Percentiles rank a stretch among this genome's conserved stretches.
phyloP scores from a whole-genome alignment of 805 yeast genomes.

The Brettanomyces custersianus region DNA sequence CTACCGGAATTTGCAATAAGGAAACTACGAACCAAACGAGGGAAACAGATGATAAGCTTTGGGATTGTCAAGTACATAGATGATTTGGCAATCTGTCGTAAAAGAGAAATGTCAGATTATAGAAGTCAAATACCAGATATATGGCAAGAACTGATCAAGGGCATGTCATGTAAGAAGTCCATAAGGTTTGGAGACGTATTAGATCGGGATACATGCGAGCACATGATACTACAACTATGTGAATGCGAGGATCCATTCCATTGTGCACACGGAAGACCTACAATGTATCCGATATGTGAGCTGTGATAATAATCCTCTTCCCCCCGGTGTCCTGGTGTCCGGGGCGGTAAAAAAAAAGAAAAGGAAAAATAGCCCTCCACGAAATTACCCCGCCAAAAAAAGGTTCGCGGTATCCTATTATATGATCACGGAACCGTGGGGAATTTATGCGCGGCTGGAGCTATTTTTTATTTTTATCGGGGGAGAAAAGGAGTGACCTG shows the following conservation, averaged over 20 bases:
- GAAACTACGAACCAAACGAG: background rate
- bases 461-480: no score
- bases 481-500: no score
- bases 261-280: slow-evolving; percentile 86
- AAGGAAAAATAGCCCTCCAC: no score
- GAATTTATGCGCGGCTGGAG: no score
- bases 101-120: background rate
- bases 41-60: no score
- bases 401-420: no score
- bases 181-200: slow-evolving; percentile 63
- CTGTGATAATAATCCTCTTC: no score
- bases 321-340: no score
- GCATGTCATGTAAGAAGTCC: slow-evolving; percentile 61
- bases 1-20: background rate
- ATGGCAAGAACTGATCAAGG: slow-evolving; percentile 40
- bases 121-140: slow-evolving; percentile 39
- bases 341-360: no score
- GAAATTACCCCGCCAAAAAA: no score
- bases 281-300: slow-evolving; percentile 44
- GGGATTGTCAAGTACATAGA: no score
- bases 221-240: slow-evolving; percentile 33
- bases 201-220: slow-evolving; percentile 31
- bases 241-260: slow-evolving; percentile 55
- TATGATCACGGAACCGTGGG: no score
- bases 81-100: background rate